Percentiles rank a stretch among this genome's conserved stretches.
Evolutionary conservation across 148 eudicot species (phyloP).

Genomic region (Vaccinium myrtillus): DNA sequence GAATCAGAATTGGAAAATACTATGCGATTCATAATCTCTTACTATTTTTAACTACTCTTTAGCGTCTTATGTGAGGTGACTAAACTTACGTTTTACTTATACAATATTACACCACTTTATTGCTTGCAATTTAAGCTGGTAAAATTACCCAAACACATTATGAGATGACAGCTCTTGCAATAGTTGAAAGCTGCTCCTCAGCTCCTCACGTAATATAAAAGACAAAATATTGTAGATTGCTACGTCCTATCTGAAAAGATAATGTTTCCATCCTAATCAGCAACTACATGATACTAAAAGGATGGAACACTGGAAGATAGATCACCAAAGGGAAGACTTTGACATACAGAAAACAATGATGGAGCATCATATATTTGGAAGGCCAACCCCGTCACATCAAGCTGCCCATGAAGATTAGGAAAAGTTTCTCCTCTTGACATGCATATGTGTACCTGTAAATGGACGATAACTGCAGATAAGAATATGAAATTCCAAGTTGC

Average conservation of each 20-base stretch:
- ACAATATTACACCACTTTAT: neutral
- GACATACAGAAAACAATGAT: conserved; percentile 74
- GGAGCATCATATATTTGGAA: conserved; percentile 92
- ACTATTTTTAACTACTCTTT: neutral
- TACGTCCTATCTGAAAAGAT: neutral
- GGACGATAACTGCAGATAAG: neutral
- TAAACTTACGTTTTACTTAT: neutral
- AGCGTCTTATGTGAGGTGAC: neutral
- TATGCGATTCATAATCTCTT: neutral
- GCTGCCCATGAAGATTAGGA: conserved; percentile 97
- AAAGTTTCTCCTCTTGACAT: conserved; percentile 89
- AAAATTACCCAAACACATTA: neutral
- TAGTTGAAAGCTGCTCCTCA: neutral
- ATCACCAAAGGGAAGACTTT: neutral
- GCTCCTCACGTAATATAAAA: neutral
- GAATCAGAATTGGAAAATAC: neutral
- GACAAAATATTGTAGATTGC: neutral
- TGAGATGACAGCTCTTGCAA: neutral
- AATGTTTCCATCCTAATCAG: neutral
- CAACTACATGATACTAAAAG: neutral
- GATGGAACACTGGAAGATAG: neutral
- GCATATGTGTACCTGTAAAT: conserved; percentile 84
- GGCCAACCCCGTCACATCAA: conserved; percentile 81
- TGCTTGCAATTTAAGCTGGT: neutral
- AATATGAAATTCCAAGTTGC: neutral